phyloP scores from a whole-genome alignment of 1,284 basidiomycete species.

The Malassezia sympodialis region DNA sequence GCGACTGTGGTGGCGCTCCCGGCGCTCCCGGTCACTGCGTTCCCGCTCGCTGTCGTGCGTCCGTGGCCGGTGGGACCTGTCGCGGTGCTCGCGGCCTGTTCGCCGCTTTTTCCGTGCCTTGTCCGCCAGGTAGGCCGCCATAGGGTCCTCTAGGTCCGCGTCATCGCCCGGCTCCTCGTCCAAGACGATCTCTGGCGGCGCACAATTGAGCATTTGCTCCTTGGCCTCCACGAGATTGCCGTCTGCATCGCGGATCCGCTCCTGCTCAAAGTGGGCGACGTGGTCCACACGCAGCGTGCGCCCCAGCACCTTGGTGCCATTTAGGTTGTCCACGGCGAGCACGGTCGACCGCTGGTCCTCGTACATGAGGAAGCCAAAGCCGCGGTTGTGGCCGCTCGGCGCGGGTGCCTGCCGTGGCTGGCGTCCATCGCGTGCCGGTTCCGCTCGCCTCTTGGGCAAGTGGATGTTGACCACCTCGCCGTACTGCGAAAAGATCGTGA shows the following conservation, averaged over 20 bases:
- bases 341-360: constrained; percentile 93
- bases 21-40: neutral
- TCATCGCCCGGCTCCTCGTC: constrained; percentile 11
- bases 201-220: constrained; percentile 35
- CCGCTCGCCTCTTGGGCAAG: constrained; percentile 56
- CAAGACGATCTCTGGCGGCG: constrained; percentile 20
- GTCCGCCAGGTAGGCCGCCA: constrained; percentile 65
- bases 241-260: constrained; percentile 65
- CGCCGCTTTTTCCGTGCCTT: constrained; percentile 1
- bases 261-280: constrained; percentile 75
- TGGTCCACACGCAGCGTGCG: constrained; percentile 81
- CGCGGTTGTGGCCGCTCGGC: constrained; percentile 51
- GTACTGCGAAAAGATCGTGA: constrained; percentile 94
- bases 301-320: constrained; percentile 79
- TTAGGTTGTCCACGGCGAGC: constrained; percentile 95
- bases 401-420: neutral
- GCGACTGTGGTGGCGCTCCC: neutral
- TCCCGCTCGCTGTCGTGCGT: neutral
- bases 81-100: neutral
- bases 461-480: constrained; percentile 92
- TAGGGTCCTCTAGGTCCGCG: constrained; percentile 90
- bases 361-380: constrained; percentile 97
- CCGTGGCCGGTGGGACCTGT: neutral
- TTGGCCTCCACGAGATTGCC: constrained; percentile 81
- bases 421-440: neutral